Percentiles rank a stretch among this genome's conserved stretches.
Evolutionary conservation across 2,329 filamentous ascomycete species (phyloP).

Genomic region (Calonectria pauciramosa): DNA sequence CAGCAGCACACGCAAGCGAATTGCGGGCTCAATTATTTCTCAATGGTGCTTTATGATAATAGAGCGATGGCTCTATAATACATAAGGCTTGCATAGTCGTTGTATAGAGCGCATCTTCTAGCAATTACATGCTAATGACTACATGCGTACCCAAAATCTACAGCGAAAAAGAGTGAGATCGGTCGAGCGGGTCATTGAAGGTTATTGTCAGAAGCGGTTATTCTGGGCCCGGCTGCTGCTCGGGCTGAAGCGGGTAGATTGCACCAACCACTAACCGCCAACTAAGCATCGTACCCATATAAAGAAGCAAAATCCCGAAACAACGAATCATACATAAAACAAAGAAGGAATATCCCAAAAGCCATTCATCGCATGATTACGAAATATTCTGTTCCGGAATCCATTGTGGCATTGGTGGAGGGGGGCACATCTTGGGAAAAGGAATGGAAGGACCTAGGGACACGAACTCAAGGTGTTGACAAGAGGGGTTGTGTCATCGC

Average conservation of each 20-base stretch:
- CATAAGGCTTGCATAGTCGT: neutral
- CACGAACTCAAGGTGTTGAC: neutral
- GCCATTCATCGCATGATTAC: neutral
- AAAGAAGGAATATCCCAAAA: neutral
- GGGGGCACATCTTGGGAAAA: no score
- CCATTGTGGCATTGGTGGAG: no score
- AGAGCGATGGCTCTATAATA: no score
- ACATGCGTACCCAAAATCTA: no score
- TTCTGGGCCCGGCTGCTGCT: neutral
- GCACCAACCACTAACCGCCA: conserved; percentile 1
- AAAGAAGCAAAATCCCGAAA: conserved; percentile 3
- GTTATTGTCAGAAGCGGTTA: no score
- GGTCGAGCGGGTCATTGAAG: neutral
- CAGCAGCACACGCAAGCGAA: neutral
- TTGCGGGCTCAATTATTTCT: neutral
- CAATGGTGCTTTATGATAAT: neutral
- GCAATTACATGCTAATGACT: no score
- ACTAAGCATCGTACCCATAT: conserved; percentile 2
- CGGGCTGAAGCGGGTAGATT: neutral
- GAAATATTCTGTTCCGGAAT: neutral
- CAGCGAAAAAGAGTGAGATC: no score
- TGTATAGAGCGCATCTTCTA: neutral
- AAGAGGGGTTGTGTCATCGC: neutral
- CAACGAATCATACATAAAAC: conserved; percentile 1
- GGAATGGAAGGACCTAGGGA: no score